Base-by-base conservation (phyloP, 192 early-diverging fungal genomes). In the Globomyces pollinis-pini region DNA sequence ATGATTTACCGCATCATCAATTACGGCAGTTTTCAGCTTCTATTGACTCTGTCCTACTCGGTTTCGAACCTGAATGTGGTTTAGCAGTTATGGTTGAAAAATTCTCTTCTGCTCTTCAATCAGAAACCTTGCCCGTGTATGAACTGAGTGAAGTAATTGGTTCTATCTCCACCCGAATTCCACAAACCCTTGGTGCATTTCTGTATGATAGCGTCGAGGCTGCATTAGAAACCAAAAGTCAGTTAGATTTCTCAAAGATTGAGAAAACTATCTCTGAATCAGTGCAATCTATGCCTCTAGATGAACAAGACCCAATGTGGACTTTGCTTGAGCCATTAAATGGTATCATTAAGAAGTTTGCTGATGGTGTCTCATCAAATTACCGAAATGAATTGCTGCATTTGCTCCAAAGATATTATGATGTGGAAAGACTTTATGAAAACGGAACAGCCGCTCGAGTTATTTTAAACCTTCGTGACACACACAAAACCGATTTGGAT, bases 1-100 rank as follows among this genome's bases (percentile, higher is more conserved):
- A 93, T 55, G 90, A 86, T 56, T 97, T 97, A 77, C 78, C 88
- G 0, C 87, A 93, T 62, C 94, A 97, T 62, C 76, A 84, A 57
- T 88, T 84, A 78, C 69, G 77, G 33, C 77, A 79, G 38, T 54
- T 78, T 21, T 77, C 79, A 55, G 41, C 75, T 32, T 72, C 79
- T 38, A 74, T 94, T 43, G 87, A 88, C 39, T 78, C 82, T 38
- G 82, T 91, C 35, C 74, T 94, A 50, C 81, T 87, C 52, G 96
- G 96, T 29, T 99, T 91, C 71, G 91, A 96, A 53, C 84, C 84
- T 63, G 69, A 86, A 31, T 81, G 77, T 24, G 76, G 88, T 61
- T 71, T 89, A 35, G 77, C 83, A 34, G 65, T 74, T n/a, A 71
- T 84, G 3, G 70, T 91, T 43, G 84, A 87, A 68, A 77, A 87